These are phyloP conservation scores for Arachnomyces sp. DNA, from an alignment of 2,329 filamentous ascomycete species.

Conservation along the genomic window DNA sequence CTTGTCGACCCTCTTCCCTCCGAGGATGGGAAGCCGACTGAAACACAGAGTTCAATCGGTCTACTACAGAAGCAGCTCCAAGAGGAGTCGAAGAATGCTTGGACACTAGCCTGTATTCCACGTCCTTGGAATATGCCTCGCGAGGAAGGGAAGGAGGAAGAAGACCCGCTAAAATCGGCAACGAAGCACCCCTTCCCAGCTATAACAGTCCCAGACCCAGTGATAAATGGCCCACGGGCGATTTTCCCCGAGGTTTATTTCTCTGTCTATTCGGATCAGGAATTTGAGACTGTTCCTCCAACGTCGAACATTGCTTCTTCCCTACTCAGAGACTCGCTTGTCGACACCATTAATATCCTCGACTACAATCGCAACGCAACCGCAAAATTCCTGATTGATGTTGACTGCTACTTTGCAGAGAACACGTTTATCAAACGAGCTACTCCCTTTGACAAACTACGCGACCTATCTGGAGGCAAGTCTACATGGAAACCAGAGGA, in stretches of 20 bases:
- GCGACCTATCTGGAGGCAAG: slow-evolving; percentile 53
- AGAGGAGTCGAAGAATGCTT: slow-evolving; percentile 62
- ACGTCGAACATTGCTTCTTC: slow-evolving; percentile 68
- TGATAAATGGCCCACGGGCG: slow-evolving; percentile 63
- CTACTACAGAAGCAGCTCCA: slow-evolving; percentile 81
- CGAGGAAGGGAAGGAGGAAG: slow-evolving; percentile 33
- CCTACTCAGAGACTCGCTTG: slow-evolving; percentile 72
- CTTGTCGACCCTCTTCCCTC: slow-evolving; percentile 76
- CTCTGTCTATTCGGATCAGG: slow-evolving; percentile 82
- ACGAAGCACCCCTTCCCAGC: slow-evolving; percentile 68
- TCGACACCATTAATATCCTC: slow-evolving; percentile 88
- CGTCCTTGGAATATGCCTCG: slow-evolving; percentile 42
- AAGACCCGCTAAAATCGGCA: slow-evolving; percentile 51
- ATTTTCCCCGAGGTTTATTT: slow-evolving; percentile 91
- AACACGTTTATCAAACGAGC: slow-evolving; percentile 89
- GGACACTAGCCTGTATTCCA: slow-evolving; percentile 61
- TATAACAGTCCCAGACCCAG: slow-evolving; percentile 65
- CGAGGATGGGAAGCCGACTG: slow-evolving; percentile 53
- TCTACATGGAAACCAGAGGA: slow-evolving; percentile 97
- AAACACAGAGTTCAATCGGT: slow-evolving; percentile 64
- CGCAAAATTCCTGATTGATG: slow-evolving; percentile 82
- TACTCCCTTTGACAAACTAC: slow-evolving; percentile 82
- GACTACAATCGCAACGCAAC: slow-evolving; percentile 85
- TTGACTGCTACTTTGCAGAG: slow-evolving; percentile 88
- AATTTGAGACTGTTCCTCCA: slow-evolving; percentile 78